Percentiles rank a stretch among this genome's conserved stretches.
phyloP scores from a whole-genome alignment of 805 yeast genomes.

The Candida silvatica region DNA sequence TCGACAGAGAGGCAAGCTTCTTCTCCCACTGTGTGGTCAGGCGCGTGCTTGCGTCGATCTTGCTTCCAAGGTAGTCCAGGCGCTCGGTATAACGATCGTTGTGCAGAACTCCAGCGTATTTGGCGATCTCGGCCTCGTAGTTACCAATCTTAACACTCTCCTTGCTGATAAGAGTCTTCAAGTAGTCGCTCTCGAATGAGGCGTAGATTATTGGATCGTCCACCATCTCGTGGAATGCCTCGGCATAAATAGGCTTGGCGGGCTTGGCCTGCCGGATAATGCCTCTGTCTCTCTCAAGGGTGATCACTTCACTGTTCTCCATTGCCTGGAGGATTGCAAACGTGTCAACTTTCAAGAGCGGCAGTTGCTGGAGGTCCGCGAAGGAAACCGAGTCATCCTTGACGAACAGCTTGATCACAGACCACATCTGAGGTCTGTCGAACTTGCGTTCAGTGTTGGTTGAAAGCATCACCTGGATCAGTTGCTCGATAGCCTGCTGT shows the following conservation, averaged over 20 bases:
- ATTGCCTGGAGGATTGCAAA: conserved; percentile 54
- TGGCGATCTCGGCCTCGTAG: conserved; percentile 65
- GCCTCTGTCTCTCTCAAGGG: conserved; percentile 71
- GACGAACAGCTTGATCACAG: conserved; percentile 57
- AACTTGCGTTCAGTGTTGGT: conserved; percentile 36
- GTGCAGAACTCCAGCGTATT: conserved; percentile 42
- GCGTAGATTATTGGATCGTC: conserved; percentile 47
- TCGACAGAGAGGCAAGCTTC: conserved; percentile 14
- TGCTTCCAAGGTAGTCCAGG: conserved; percentile 55
- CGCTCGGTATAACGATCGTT: conserved; percentile 52
- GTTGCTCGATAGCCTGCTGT: conserved; percentile 78
- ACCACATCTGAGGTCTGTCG: conserved; percentile 84
- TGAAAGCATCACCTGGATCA: conserved; percentile 72
- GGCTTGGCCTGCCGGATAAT: conserved; percentile 56
- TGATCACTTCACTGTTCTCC: conserved; percentile 72
- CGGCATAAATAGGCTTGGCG: conserved; percentile 76
- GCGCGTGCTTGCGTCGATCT: conserved; percentile 53
- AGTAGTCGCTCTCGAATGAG: conserved; percentile 55
- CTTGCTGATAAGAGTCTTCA: conserved; percentile 41
- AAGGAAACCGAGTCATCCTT: conserved; percentile 34
- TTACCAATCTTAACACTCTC: conserved; percentile 56
- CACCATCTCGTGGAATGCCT: conserved; percentile 67
- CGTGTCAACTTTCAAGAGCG: conserved; percentile 51
- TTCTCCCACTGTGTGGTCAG: conserved; percentile 41
- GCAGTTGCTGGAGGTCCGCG: conserved; percentile 44